Conservation (phyloP, 768 basidiomycete species). For the Mycena indigotica region DNA sequence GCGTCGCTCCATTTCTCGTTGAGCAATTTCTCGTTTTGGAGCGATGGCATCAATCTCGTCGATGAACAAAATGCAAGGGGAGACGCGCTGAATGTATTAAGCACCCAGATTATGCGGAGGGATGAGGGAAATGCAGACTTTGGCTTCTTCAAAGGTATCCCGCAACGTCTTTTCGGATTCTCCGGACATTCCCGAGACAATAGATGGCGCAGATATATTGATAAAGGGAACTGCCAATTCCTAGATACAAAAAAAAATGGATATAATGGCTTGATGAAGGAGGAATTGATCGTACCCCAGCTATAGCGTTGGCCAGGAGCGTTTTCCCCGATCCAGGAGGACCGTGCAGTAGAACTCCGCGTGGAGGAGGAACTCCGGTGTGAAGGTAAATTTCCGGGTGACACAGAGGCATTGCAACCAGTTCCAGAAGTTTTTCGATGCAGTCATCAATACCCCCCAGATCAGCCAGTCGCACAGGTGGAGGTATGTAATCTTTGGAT, state of each 20-base stretch:
- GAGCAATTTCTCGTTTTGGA: slow-evolving; percentile 95
- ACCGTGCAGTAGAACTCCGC: slow-evolving; percentile 91
- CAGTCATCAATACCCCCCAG: slow-evolving; percentile 86
- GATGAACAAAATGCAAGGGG: slow-evolving; percentile 93
- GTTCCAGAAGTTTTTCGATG: slow-evolving; percentile 90
- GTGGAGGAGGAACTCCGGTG: slow-evolving; percentile 88
- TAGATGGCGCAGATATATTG: slow-evolving; percentile 89
- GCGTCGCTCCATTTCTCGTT: slow-evolving; percentile 96
- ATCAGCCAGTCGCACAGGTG: slow-evolving; percentile 75
- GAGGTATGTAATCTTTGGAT: slow-evolving; percentile 71
- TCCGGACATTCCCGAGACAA: slow-evolving; percentile 98
- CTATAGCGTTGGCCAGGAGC: slow-evolving; percentile 89
- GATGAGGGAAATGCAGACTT: slow-evolving; percentile 46
- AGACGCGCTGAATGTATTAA: slow-evolving; percentile 59
- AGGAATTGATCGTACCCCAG: no score
- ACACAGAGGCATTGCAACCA: slow-evolving; percentile 93
- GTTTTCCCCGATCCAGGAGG: slow-evolving; percentile 99
- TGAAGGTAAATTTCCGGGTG: slow-evolving; percentile 96
- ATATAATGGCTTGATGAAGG: no score
- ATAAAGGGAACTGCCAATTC: slow-evolving; percentile 94
- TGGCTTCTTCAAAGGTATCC: slow-evolving; percentile 97
- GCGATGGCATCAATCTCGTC: slow-evolving; percentile 99
- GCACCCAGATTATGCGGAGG: background rate
- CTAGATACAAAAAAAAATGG: no score
- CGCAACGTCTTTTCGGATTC: slow-evolving; percentile 96